phyloP scores from a whole-genome alignment of 805 yeast genomes.

The Cyberlindnera bimundalis region DNA sequence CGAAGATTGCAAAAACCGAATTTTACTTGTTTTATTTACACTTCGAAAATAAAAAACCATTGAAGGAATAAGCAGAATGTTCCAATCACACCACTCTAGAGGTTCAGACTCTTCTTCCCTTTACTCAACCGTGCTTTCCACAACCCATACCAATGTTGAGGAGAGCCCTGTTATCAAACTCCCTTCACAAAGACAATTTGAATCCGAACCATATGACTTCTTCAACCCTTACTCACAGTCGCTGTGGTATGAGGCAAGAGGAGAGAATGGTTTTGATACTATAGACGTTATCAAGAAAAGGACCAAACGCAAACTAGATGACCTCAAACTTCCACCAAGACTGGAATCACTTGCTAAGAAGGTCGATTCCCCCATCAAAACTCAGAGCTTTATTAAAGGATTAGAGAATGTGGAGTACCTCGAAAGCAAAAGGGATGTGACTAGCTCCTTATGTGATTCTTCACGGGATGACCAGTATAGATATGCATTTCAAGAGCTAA shows the following conservation, averaged over 20 bases:
- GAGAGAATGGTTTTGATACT: constrained; percentile 32
- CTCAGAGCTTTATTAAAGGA: constrained; percentile 21
- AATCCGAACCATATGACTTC: not conserved
- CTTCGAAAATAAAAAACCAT: too few species aligned
- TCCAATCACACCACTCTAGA: too few species aligned
- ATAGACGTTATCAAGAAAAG: constrained; percentile 30
- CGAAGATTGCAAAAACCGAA: too few species aligned
- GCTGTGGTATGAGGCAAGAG: constrained; percentile 38
- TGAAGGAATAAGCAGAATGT: too few species aligned
- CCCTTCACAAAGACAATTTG: not conserved
- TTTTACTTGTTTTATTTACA: too few species aligned
- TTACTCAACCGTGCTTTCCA: not conserved
- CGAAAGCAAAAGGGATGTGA: constrained; percentile 4
- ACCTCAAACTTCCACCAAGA: constrained; percentile 23
- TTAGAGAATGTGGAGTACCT: constrained; percentile 7
- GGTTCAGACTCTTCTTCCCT: not conserved
- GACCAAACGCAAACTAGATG: constrained; percentile 15
- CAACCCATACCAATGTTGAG: too few species aligned
- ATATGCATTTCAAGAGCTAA: constrained; percentile 27
- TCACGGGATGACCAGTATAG: constrained; percentile 21
- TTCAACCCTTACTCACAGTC: constrained; percentile 42
- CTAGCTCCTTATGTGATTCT: too few species aligned
- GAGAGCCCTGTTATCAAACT: too few species aligned
- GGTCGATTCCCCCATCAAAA: constrained; percentile 35
- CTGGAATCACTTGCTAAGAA: constrained; percentile 28